Conservation (phyloP, 2,329 filamentous ascomycete genomes). For the Phialophora verrucosa region DNA sequence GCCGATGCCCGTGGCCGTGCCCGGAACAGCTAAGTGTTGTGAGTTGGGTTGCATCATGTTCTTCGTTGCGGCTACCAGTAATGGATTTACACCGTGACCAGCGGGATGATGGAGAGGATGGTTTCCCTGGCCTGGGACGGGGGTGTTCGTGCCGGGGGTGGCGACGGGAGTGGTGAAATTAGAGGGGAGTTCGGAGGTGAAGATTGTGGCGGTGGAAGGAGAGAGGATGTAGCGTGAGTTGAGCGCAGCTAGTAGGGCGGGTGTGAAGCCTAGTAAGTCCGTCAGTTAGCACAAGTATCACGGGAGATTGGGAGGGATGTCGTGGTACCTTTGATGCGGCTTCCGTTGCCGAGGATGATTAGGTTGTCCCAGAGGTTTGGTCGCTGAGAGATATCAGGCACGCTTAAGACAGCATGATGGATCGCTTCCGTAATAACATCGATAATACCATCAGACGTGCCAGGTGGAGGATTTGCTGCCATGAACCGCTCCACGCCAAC, state of each 20-base stretch:
- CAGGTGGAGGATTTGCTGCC: conserved; percentile 53
- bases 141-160: conserved; percentile 90
- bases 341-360: conserved; percentile 89
- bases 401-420: conserved; percentile 79
- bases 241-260: conserved; percentile 81
- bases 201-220: conserved; percentile 91
- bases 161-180: conserved; percentile 89
- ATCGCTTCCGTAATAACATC: conserved; percentile 84
- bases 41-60: conserved; percentile 47
- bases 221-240: conserved; percentile 85
- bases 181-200: conserved; percentile 94
- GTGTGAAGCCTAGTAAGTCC: conserved; percentile 73
- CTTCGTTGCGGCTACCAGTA: conserved; percentile 83
- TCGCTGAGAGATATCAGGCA: conserved; percentile 83
- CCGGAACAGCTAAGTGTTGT: conserved; percentile 49
- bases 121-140: conserved; percentile 55
- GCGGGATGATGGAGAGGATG: conserved; percentile 62
- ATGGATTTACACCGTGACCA: conserved; percentile 76
- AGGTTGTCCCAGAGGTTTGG: conserved; percentile 89
- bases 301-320: background rate
- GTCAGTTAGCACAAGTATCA: conserved; percentile 51
- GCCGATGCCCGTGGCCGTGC: conserved; percentile 37
- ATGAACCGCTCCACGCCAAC: conserved; percentile 68
- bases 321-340: conserved; percentile 62
- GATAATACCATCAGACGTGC: conserved; percentile 67